These are phyloP conservation scores for Rhizopus delemar DNA, from an alignment of 371 early-diverging fungal genomes.

Conservation along the genomic window DNA sequence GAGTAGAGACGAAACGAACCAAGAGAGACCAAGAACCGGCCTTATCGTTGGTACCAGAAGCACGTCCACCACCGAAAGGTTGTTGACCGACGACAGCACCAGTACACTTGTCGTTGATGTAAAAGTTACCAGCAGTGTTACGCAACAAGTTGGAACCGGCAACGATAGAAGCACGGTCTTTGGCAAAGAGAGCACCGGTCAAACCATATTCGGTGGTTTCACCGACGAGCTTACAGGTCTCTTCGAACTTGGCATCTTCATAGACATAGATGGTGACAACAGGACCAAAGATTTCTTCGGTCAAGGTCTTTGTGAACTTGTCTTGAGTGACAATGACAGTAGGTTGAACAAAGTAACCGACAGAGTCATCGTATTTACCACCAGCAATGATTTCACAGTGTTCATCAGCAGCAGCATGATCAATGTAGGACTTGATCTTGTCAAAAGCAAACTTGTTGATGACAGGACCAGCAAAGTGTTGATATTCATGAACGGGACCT, in stretches of 20 bases:
- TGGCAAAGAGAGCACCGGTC: constrained; percentile 89
- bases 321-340: constrained; percentile 90
- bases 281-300: constrained; percentile 97
- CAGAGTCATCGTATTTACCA: constrained; percentile 79
- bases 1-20: constrained; percentile 87
- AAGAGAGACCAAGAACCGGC: constrained; percentile 76
- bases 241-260: constrained; percentile 78
- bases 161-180: constrained; percentile 80
- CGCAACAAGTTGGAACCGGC: constrained; percentile 77
- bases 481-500: constrained; percentile 82
- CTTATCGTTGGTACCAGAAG: constrained; percentile 98
- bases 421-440: constrained; percentile 89
- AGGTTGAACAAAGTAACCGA: constrained; percentile 92
- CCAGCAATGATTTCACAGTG: constrained; percentile 81
- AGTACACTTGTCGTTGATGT: constrained; percentile 98
- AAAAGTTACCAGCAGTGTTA: constrained; percentile 96
- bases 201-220: constrained; percentile 86
- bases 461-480: constrained; percentile 78
- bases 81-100: constrained; percentile 98
- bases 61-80: constrained; percentile 95
- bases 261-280: constrained; percentile 95
- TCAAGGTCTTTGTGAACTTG: constrained; percentile 84
- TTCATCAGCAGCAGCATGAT: constrained; percentile 64
- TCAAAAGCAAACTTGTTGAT: constrained; percentile 93
- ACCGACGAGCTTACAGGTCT: constrained; percentile 75